Evolutionary conservation across 176 grass and related monocot genomes (phyloP).

Genomic region (Metroxylon sagu): DNA sequence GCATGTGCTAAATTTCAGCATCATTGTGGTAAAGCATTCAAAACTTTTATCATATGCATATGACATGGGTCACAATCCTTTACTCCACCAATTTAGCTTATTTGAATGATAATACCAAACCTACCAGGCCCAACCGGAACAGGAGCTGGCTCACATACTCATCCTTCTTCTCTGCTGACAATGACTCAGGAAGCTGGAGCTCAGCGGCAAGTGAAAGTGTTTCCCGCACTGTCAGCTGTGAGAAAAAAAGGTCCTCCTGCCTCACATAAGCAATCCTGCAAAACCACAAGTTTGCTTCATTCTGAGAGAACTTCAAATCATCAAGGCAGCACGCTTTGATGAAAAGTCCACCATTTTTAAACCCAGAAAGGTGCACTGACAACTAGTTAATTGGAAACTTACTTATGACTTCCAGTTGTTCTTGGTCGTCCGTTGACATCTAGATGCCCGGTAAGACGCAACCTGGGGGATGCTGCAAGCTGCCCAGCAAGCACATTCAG

Average conservation of each 20-base stretch:
- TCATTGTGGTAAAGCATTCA: no score
- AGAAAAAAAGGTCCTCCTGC: conserved; percentile 91
- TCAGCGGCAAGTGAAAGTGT: conserved; percentile 78
- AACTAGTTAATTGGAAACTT: conserved; percentile 9
- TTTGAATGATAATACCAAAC: conserved; percentile 5
- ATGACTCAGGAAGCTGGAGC: conserved; percentile 63
- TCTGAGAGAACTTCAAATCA: no score
- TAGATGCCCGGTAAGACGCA: conserved; percentile 63
- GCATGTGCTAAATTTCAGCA: no score
- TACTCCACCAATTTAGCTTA: no score
- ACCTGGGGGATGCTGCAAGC: conserved; percentile 45
- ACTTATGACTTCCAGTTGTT: conserved; percentile 56
- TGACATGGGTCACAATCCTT: no score
- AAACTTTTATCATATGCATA: no score
- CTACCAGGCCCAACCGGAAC: conserved; percentile 85
- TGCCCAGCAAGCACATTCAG: conserved; percentile 89
- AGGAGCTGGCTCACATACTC: conserved; percentile 66
- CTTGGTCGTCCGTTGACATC: conserved; percentile 50
- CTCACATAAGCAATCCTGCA: conserved; percentile 72
- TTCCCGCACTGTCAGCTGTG: conserved; percentile 74
- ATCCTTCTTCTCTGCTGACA: conserved; percentile 51
- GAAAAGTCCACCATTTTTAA: not conserved
- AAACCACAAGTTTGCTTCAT: not conserved
- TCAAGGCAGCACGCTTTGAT: no score
- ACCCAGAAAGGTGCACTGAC: no score